These are phyloP conservation scores for Penicillium sp. DNA, from an alignment of 2,329 filamentous ascomycete species.

Conservation along the genomic window DNA sequence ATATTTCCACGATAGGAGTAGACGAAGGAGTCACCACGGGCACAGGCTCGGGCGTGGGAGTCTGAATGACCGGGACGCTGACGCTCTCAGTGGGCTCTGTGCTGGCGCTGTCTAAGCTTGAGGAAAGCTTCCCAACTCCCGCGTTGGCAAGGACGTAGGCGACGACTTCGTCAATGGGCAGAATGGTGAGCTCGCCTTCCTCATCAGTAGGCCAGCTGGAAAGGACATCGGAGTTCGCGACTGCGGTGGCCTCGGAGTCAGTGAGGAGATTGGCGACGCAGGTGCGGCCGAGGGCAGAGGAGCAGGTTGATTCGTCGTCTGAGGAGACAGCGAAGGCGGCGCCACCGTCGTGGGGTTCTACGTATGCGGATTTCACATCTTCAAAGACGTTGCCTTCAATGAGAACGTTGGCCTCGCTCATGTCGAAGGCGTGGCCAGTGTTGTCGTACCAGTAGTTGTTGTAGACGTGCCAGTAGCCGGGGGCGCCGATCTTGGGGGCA, in stretches of 20 bases:
- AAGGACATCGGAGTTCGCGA: slow-evolving; percentile 33
- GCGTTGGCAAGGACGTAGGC: slow-evolving; percentile 37
- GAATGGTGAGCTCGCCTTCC: slow-evolving; percentile 34
- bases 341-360: slow-evolving; percentile 31
- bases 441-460: slow-evolving; percentile 46
- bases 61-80: not conserved
- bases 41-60: not conserved
- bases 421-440: slow-evolving; percentile 52
- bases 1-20: not conserved
- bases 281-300: slow-evolving; percentile 32
- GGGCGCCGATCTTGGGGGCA: slow-evolving; percentile 59
- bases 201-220: slow-evolving; percentile 38
- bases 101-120: slow-evolving; percentile 9
- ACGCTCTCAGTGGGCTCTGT: slow-evolving; percentile 2
- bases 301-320: slow-evolving; percentile 26
- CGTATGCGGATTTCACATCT: slow-evolving; percentile 44
- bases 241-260: slow-evolving; percentile 36
- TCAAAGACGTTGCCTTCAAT: slow-evolving; percentile 55
- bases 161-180: slow-evolving; percentile 31
- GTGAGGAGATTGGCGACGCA: slow-evolving; percentile 35
- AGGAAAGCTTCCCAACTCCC: slow-evolving; percentile 33
- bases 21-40: not conserved
- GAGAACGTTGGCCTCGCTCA: slow-evolving; percentile 35
- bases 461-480: slow-evolving; percentile 59
- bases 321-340: slow-evolving; percentile 34